Evolutionary conservation across 1,139 yeast genomes (phyloP), one percentile per base, ranked within the genome.

Genomic region (Candida glucosophila): DNA sequence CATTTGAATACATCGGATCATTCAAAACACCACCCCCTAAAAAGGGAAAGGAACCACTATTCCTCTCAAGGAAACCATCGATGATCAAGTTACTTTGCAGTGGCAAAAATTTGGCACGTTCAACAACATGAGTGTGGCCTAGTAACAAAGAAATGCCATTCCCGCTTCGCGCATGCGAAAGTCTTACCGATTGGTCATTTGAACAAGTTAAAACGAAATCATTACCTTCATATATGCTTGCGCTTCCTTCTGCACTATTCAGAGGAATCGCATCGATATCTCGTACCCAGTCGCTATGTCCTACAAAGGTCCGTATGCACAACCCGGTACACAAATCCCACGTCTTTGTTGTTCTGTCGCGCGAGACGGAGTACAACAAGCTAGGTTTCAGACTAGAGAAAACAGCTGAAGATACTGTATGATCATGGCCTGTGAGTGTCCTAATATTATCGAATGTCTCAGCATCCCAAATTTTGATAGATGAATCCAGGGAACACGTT

Each of bases 201-300:
- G 95, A 81, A 22, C 88, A 85, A 1, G 92, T 77, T 12, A 86
- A 37, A 2, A 85, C 38, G 40, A 67, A 80, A 29, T 75, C 79
- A n/a, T n/a, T n/a, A n/a, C n/a, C n/a, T n/a, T n/a, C n/a, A n/a
- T n/a, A n/a, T n/a, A n/a, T n/a, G n/a, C n/a, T n/a, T 3, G 15
- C 45, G 35, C 4, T 40, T 27, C 43, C 35, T 4, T 44, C 46
- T 3, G 49, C 65, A n/a, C n/a, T n/a, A n/a, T n/a, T n/a, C n/a
- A n/a, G n/a, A n/a, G n/a, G n/a, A n/a, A n/a, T n/a, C n/a, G n/a
- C n/a, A 33, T 74, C 78, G 5, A 85, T 47, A 13, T 72, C 64
- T 37, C 95, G 62, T 6, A 85, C 86, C 97, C 97, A 88, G 39
- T 85, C 95, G 17, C 83, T 69, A 49, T 88, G 96, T 1, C 90